Percentiles rank a stretch among this genome's conserved stretches.
phyloP scores from a whole-genome alignment of 192 early-diverging fungal genomes.

The Coemansia sp. region DNA sequence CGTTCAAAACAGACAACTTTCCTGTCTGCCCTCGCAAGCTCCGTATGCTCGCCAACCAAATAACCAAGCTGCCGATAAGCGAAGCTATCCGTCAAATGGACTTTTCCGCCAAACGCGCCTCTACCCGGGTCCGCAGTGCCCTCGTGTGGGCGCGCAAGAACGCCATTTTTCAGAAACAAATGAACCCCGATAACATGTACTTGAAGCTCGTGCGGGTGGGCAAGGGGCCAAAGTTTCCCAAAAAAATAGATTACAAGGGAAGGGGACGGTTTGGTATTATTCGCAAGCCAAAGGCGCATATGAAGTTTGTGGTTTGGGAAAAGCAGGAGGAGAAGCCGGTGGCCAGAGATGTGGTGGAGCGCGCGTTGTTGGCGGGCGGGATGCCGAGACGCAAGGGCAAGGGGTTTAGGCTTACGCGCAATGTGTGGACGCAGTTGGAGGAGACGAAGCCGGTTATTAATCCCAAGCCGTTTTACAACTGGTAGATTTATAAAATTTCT shows the following conservation, averaged over 20 bases:
- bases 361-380: constrained; percentile 26
- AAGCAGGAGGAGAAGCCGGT: constrained; percentile 29
- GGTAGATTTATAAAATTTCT: constrained; percentile 44
- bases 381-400: constrained; percentile 55
- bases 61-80: constrained; percentile 60
- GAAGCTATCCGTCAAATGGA: constrained; percentile 79
- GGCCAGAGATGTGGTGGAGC: constrained; percentile 25
- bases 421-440: constrained; percentile 67
- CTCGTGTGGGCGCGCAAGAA: constrained; percentile 68
- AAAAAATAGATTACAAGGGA: constrained; percentile 73
- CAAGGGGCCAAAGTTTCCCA: constrained; percentile 67
- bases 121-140: constrained; percentile 61
- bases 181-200: constrained; percentile 61
- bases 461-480: constrained; percentile 68
- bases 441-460: constrained; percentile 74
- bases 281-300: constrained; percentile 70
- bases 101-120: constrained; percentile 68
- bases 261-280: constrained; percentile 76
- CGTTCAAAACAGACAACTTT: constrained; percentile 61
- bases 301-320: constrained; percentile 80
- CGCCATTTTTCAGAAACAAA: constrained; percentile 60
- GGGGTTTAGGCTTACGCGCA: constrained; percentile 64
- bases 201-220: constrained; percentile 82
- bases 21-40: constrained; percentile 69
- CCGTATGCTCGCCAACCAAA: constrained; percentile 67